These are phyloP conservation scores for Sanghuangporus sanghuang DNA, from an alignment of 1,284 basidiomycete genomes.

Conservation along the genomic window DNA sequence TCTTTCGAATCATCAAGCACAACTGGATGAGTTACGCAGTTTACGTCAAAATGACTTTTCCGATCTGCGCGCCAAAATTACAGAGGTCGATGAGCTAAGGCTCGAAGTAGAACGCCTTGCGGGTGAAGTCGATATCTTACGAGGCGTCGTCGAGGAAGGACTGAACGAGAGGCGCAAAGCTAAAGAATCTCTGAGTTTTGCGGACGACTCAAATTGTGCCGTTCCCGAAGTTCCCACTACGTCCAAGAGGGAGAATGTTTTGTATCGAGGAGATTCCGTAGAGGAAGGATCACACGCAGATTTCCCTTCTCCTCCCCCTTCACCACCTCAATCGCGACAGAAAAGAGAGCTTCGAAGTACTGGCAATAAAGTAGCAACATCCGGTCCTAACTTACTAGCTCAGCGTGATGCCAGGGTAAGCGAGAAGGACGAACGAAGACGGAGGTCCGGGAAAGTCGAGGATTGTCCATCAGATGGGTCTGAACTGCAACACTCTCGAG, in stretches of 20 bases:
- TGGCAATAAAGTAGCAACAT: slow-evolving; percentile 36
- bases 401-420: slow-evolving; percentile 32
- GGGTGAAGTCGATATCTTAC: slow-evolving; percentile 77
- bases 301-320: slow-evolving; percentile 11
- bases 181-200: slow-evolving; percentile 24
- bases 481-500: slow-evolving; percentile 6
- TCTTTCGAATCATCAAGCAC: slow-evolving; percentile 64
- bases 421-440: slow-evolving; percentile 43
- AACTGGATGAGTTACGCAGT: slow-evolving; percentile 59
- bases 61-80: slow-evolving; percentile 53
- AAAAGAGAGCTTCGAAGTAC: not conserved
- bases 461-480: slow-evolving; percentile 50
- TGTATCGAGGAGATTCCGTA: not conserved
- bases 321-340: slow-evolving; percentile 9
- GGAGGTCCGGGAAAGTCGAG: slow-evolving; percentile 50
- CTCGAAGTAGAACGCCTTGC: slow-evolving; percentile 72
- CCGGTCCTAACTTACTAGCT: slow-evolving; percentile 27
- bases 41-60: slow-evolving; percentile 59
- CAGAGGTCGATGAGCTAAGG: slow-evolving; percentile 56
- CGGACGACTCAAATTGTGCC: not conserved
- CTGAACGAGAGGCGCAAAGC: slow-evolving; percentile 58
- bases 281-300: not conserved
- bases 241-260: not conserved
- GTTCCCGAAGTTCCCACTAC: not conserved
- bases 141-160: slow-evolving; percentile 79